Evolutionary conservation across 2,329 filamentous ascomycete species (phyloP).

Genomic region (Trichoderma gracile): DNA sequence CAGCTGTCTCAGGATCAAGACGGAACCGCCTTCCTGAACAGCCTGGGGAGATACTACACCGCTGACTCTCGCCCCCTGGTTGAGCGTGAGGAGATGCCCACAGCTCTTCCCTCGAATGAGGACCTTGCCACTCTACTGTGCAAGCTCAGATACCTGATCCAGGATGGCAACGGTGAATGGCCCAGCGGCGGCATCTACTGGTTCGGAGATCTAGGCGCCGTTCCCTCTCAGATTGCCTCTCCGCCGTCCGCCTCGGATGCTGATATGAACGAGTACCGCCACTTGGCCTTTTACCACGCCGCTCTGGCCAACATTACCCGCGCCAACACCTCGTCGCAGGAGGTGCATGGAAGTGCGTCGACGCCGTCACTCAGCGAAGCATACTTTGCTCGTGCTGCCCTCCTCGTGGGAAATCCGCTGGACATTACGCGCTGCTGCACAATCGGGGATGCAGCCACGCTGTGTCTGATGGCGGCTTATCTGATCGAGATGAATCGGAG

Average conservation of each 20-base stretch:
- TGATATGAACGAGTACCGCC: conserved; percentile 36
- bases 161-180: conserved; percentile 47
- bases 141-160: conserved; percentile 47
- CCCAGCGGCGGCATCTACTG: conserved; percentile 51
- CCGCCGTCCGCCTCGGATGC: conserved; percentile 29
- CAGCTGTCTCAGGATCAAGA: conserved; percentile 20
- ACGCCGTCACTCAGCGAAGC: conserved; percentile 42
- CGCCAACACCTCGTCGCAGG: conserved; percentile 31
- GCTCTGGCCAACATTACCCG: conserved; percentile 46
- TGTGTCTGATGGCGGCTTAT: conserved; percentile 52
- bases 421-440: conserved; percentile 44
- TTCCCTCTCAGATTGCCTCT: conserved; percentile 34
- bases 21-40: conserved; percentile 40
- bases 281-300: conserved; percentile 48
- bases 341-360: conserved; percentile 20
- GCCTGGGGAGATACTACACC: conserved; percentile 49
- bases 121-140: conserved; percentile 44
- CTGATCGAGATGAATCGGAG: conserved; percentile 51
- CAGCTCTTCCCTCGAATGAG: conserved; percentile 41
- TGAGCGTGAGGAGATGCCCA: conserved; percentile 42
- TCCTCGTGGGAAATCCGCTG: conserved; percentile 50
- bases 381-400: conserved; percentile 47
- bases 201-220: conserved; percentile 46
- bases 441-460: conserved; percentile 46
- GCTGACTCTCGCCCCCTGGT: conserved; percentile 47